A percentile compares a stretch with the other conserved stretches of the same genome.
Evolutionary conservation across 2,329 filamentous ascomycete species (phyloP).

Genomic region (Monilinia aucupariae): DNA sequence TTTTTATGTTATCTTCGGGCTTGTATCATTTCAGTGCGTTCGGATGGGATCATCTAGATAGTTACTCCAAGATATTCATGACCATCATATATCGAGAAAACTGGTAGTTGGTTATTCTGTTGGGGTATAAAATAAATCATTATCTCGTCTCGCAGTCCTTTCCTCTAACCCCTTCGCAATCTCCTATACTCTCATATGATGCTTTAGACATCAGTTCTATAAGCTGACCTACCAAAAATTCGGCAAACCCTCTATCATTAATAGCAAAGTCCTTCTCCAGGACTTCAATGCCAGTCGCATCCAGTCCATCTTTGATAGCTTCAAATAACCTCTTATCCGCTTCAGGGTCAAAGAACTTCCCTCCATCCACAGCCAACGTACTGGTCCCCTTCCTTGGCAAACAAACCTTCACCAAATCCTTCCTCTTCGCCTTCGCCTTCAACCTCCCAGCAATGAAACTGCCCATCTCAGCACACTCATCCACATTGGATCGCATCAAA

Average conservation of each 20-base stretch:
- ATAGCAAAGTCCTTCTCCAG: slow-evolving; percentile 46
- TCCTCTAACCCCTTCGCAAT: not conserved
- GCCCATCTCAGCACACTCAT: slow-evolving; percentile 53
- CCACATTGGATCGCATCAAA: slow-evolving; percentile 56
- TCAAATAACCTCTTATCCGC: slow-evolving; percentile 49
- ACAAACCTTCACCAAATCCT: slow-evolving; percentile 48
- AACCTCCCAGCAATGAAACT: slow-evolving; percentile 52
- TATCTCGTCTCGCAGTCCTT: not conserved
- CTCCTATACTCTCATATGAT: not conserved
- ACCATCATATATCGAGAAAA: not conserved
- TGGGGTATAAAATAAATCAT: not conserved
- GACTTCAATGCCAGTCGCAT: slow-evolving; percentile 45
- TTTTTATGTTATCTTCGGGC: not conserved
- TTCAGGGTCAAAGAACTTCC: slow-evolving; percentile 46
- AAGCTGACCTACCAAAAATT: slow-evolving; percentile 39
- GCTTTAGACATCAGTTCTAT: not conserved
- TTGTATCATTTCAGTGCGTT: not conserved
- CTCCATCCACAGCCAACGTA: slow-evolving; percentile 49
- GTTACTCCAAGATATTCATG: not conserved
- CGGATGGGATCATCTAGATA: not conserved
- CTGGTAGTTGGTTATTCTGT: not conserved
- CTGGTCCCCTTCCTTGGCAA: slow-evolving; percentile 58
- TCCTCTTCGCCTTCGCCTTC: slow-evolving; percentile 36
- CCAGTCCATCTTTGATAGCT: slow-evolving; percentile 45
- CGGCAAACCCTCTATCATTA: slow-evolving; percentile 50